Evolutionary conservation across 1,139 yeast genomes (phyloP), one percentile per base, ranked within the genome.

Genomic region (Candida dubliniensis): DNA sequence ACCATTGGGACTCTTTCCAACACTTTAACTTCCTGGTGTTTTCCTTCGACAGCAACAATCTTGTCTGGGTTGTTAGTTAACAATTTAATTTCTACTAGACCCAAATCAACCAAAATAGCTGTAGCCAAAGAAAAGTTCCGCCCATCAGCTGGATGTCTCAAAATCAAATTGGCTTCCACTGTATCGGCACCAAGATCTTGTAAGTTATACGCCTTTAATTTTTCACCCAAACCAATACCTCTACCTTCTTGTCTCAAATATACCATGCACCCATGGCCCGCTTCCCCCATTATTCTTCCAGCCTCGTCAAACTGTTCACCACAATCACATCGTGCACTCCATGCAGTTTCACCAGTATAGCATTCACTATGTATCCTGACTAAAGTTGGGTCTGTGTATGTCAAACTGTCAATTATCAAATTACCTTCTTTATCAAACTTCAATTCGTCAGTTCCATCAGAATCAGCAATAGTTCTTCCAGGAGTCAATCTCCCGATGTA

Each of bases 281-380:
- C 75, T 43, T 77, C 71, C 4, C 96, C 96, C 91, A 95, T 93
- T 37, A 87, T 68, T 50, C 95, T 77, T 8, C 98, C 99, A 1
- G 99, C 98, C 64, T 95, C 97, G 64, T 93, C 97, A 56, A 95
- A 87, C 70, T 95, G 99, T 65, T 95, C 99, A 11, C 99, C 99
- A 67, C 99, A 95, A 66, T 95, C 99, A 65, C 99, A 95, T 44
- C 99, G 78, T 2, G 99, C 98, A 47, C 95, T 83, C 97, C 99
- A 95, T 10, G 98, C 98, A 1, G 97, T 93, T 63, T 95, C 99
- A 7, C 99, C 99, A 0, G 99, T 95, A 67, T 93, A 95, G 64
- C 99, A 95, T 62, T 95, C 99, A 5, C 96, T 87, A 61, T 95
- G 99, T 53, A 95, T 90, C 50, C 99, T 77, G 11, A 71, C 76